Conservation (phyloP, 129 eudicot species). For the Lactuca saligna region DNA sequence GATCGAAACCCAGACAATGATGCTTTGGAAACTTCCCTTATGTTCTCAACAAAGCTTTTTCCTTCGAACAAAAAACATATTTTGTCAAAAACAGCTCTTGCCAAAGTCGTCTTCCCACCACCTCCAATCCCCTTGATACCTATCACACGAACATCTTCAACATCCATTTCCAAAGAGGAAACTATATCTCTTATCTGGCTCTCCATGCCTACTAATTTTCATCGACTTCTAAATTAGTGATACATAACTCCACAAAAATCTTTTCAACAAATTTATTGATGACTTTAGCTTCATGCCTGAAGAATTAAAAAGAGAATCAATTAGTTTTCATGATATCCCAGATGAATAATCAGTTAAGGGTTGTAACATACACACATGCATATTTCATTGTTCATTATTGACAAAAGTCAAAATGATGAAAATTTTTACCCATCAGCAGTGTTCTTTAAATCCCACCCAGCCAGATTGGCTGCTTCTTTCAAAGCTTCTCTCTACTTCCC, state of each 20-base stretch:
- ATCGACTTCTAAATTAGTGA: not conserved
- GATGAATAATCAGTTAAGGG: too few species aligned
- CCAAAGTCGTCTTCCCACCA: conserved; percentile 21
- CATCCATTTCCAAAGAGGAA: conserved; percentile 9
- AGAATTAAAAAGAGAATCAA: not conserved
- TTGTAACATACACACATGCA: too few species aligned
- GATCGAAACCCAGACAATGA: not conserved
- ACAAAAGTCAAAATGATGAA: too few species aligned
- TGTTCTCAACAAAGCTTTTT: conserved; percentile 17
- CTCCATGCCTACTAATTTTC: conserved; percentile 31
- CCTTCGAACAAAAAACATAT: not conserved
- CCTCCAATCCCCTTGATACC: conserved; percentile 27
- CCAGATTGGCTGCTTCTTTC: conserved; percentile 20
- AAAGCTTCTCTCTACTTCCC: conserved; percentile 32
- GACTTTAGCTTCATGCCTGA: conserved; percentile 33
- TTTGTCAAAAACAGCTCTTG: conserved; percentile 14
- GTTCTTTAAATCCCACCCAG: conserved; percentile 27
- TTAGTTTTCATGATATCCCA: too few species aligned
- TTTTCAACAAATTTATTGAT: conserved; percentile 23
- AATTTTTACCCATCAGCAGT: conserved; percentile 13
- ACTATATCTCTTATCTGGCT: conserved; percentile 4
- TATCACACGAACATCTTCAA: conserved; percentile 21
- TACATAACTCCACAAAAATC: conserved; percentile 1
- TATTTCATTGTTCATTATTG: too few species aligned
- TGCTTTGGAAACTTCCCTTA: conserved; percentile 11